Percentiles rank a stretch among this genome's conserved stretches.
Conservation (phyloP, 2,329 filamentous ascomycete genomes). For the Lojkania enalia region DNA sequence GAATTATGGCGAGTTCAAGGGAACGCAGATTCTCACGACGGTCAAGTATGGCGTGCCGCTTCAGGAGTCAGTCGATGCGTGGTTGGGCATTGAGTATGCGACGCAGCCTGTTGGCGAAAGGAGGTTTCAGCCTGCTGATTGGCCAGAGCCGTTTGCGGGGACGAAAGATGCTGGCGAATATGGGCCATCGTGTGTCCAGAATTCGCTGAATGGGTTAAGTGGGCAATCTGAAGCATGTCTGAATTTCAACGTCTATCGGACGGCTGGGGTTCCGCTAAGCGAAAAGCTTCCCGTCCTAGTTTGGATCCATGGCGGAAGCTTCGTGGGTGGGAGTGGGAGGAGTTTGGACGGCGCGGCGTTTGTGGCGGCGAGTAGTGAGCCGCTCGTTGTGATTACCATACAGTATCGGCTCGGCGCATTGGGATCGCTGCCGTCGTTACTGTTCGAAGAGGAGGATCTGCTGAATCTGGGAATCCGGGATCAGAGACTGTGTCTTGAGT, state of each 20-base stretch:
- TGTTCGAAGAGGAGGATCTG: conserved; percentile 39
- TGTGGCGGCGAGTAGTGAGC: conserved; percentile 33
- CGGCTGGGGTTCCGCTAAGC: conserved; percentile 27
- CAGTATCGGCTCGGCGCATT: conserved; percentile 42
- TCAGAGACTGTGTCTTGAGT: conserved; percentile 40
- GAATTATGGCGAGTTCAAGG: conserved; percentile 48
- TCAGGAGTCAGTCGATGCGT: conserved; percentile 48
- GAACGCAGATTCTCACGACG: conserved; percentile 43
- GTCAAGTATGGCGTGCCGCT: conserved; percentile 37
- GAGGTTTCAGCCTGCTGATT: conserved; percentile 49
- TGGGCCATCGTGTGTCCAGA: conserved; percentile 52
- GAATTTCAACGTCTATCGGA: conserved; percentile 37
- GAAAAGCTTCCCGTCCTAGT: conserved; percentile 38
- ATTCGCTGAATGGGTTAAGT: conserved; percentile 40
- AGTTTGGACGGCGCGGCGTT: conserved; percentile 42
- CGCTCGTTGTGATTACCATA: conserved; percentile 39
- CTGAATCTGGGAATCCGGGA: conserved; percentile 40
- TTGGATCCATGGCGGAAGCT: conserved; percentile 37
- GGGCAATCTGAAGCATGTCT: conserved; percentile 41
- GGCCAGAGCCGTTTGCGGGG: conserved; percentile 48
- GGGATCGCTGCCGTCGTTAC: conserved; percentile 36
- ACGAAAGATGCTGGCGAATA: conserved; percentile 44
- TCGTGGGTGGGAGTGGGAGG: conserved; percentile 32
- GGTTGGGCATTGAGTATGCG: conserved; percentile 55
- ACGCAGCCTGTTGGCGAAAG: conserved; percentile 45